Conservation (phyloP, 1,284 basidiomycete species). For the Cronartium ribicola region DNA sequence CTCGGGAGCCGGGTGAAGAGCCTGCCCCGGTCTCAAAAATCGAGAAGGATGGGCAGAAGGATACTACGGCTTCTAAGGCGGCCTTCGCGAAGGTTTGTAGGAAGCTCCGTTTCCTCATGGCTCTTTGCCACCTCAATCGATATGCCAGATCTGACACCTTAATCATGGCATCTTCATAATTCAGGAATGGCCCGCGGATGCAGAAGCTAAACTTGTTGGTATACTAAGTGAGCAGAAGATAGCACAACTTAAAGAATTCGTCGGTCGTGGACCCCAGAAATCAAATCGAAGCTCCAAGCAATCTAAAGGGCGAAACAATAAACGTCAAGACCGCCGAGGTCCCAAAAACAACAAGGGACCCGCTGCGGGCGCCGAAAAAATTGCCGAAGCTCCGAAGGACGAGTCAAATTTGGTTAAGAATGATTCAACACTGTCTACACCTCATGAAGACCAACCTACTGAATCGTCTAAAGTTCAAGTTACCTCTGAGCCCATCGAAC, state of each 20-base stretch:
- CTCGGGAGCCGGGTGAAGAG: neutral
- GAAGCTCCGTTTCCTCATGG: too few species aligned
- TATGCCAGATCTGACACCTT: too few species aligned
- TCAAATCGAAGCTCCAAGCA: neutral
- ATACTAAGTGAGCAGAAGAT: conserved; percentile 27
- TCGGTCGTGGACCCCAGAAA: conserved; percentile 16
- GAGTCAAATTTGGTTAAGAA: too few species aligned
- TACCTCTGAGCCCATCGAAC: neutral
- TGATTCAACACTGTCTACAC: neutral
- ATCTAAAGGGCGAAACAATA: neutral
- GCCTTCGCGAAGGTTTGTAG: neutral
- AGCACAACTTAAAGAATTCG: conserved; percentile 13
- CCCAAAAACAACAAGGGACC: neutral
- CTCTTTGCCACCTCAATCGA: too few species aligned
- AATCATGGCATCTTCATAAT: too few species aligned
- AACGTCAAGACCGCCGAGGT: neutral
- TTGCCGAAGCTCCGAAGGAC: too few species aligned
- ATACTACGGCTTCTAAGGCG: neutral
- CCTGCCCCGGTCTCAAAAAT: conserved; percentile 7
- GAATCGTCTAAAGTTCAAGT: conserved; percentile 4
- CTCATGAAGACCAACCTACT: neutral
- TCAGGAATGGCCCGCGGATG: conserved; percentile 33
- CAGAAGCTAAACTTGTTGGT: conserved; percentile 6
- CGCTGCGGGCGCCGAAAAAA: neutral
- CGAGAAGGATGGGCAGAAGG: neutral